These are phyloP conservation scores for Claviceps africana DNA, from an alignment of 2,329 filamentous ascomycete genomes.

Conservation along the genomic window DNA sequence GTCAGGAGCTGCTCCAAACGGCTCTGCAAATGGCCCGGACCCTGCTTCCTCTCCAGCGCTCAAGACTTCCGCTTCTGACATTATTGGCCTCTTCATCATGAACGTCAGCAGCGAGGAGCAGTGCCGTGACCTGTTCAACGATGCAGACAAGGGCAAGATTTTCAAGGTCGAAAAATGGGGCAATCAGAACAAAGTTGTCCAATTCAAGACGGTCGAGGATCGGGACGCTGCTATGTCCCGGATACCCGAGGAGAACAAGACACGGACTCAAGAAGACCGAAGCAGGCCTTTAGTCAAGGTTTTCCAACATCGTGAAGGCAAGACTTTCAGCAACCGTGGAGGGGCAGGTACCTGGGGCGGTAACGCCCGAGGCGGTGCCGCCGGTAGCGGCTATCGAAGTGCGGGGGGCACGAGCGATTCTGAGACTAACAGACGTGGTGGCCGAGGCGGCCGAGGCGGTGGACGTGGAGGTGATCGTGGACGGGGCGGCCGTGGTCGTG, in stretches of 20 bases:
- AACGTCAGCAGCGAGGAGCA: slow-evolving; percentile 75
- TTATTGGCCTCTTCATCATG: slow-evolving; percentile 79
- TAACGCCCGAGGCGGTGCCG: slow-evolving; percentile 46
- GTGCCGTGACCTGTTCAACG: slow-evolving; percentile 64
- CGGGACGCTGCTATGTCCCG: slow-evolving; percentile 66
- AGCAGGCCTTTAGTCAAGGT: slow-evolving; percentile 72
- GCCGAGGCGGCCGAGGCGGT: slow-evolving; percentile 41
- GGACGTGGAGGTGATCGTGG: slow-evolving; percentile 46
- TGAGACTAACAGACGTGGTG: slow-evolving; percentile 41
- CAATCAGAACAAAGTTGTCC: slow-evolving; percentile 68
- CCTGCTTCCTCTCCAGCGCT: slow-evolving; percentile 42
- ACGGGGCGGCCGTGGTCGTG: slow-evolving; percentile 39
- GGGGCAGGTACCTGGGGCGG: slow-evolving; percentile 55
- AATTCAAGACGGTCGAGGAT: slow-evolving; percentile 68
- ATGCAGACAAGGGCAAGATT: slow-evolving; percentile 75
- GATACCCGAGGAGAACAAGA: slow-evolving; percentile 64
- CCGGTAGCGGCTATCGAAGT: slow-evolving; percentile 66
- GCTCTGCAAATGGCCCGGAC: slow-evolving; percentile 37
- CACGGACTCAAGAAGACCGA: slow-evolving; percentile 54
- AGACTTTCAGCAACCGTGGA: slow-evolving; percentile 42
- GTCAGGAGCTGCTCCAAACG: slow-evolving; percentile 34
- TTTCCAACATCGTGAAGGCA: slow-evolving; percentile 56
- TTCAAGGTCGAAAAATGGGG: slow-evolving; percentile 65
- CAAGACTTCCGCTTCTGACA: slow-evolving; percentile 49
- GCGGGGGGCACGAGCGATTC: slow-evolving; percentile 62